phyloP scores from a whole-genome alignment of 2,329 filamentous ascomycete species.

The Coleophoma crateriformis region DNA sequence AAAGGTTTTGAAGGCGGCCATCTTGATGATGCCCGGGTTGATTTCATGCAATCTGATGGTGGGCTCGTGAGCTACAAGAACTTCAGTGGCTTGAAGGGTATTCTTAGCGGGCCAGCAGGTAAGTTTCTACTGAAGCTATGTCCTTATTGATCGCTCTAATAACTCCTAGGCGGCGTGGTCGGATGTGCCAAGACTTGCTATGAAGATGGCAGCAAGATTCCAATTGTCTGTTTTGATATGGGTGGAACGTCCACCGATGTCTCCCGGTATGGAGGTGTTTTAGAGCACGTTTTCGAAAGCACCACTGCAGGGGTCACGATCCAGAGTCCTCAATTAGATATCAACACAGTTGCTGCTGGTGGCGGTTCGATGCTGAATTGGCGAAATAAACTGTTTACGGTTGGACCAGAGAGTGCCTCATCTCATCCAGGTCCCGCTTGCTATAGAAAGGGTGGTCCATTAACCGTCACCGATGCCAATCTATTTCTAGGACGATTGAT shows the following conservation, averaged over 20 bases:
- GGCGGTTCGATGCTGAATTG: conserved; percentile 52
- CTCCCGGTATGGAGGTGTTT: conserved; percentile 57
- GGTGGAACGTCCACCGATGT: conserved; percentile 62
- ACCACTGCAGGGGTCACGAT: conserved; percentile 74
- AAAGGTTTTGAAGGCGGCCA: conserved; percentile 57
- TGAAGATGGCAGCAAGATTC: conserved; percentile 55
- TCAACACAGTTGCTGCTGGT: conserved; percentile 52
- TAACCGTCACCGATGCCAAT: conserved; percentile 88
- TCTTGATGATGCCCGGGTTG: conserved; percentile 53
- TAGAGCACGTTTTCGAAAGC: conserved; percentile 70
- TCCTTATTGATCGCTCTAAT: too few relatives aligned
- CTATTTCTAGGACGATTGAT: conserved; percentile 75
- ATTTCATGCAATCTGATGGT: conserved; percentile 56
- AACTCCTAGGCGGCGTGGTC: conserved; percentile 44
- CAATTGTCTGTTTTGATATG: conserved; percentile 69
- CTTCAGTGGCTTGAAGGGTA: conserved; percentile 57
- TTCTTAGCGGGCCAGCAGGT: conserved; percentile 61
- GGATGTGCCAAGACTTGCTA: conserved; percentile 62
- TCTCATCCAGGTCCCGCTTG: conserved; percentile 86
- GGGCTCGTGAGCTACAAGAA: conserved; percentile 40
- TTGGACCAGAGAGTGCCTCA: conserved; percentile 58
- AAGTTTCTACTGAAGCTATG: background rate
- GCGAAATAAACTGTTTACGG: conserved; percentile 63
- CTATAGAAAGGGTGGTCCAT: conserved; percentile 80
- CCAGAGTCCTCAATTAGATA: conserved; percentile 72